These are phyloP conservation scores for Simplicillium aogashimaense DNA, from an alignment of 2,329 filamentous ascomycete genomes.

Conservation along the genomic window DNA sequence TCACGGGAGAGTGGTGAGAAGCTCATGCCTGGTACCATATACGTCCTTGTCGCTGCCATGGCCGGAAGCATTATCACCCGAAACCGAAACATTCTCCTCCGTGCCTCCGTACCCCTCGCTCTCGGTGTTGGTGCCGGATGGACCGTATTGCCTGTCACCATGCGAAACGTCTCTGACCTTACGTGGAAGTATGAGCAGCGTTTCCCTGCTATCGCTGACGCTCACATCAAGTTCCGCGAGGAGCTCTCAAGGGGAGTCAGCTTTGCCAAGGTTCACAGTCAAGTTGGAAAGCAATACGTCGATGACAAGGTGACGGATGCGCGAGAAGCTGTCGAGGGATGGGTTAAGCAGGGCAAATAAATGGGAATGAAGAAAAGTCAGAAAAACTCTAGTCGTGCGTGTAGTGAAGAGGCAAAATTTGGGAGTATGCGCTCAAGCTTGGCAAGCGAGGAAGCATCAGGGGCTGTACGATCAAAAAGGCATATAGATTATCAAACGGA, in stretches of 20 bases:
- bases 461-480: neutral
- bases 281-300: slow-evolving; percentile 61
- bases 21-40: slow-evolving; percentile 80
- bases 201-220: slow-evolving; percentile 72
- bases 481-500: slow-evolving; percentile 2
- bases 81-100: slow-evolving; percentile 76
- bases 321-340: slow-evolving; percentile 70
- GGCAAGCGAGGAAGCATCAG: slow-evolving; percentile 2
- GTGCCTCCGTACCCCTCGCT: slow-evolving; percentile 64
- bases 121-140: slow-evolving; percentile 78
- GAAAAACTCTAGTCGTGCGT: too few relatives aligned
- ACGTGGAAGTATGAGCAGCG: slow-evolving; percentile 89
- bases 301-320: slow-evolving; percentile 71
- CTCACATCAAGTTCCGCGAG: slow-evolving; percentile 64
- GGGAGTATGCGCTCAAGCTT: neutral
- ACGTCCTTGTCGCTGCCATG: slow-evolving; percentile 91
- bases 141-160: slow-evolving; percentile 79
- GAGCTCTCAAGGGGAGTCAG: slow-evolving; percentile 58
- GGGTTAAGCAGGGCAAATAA: slow-evolving; percentile 86
- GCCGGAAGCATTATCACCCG: slow-evolving; percentile 84
- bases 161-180: slow-evolving; percentile 77
- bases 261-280: slow-evolving; percentile 65
- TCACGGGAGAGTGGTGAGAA: slow-evolving; percentile 77
- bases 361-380: neutral
- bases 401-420: neutral